These are phyloP conservation scores for Microsporum canis DNA, from an alignment of 2,329 filamentous ascomycete genomes.

Conservation along the genomic window DNA sequence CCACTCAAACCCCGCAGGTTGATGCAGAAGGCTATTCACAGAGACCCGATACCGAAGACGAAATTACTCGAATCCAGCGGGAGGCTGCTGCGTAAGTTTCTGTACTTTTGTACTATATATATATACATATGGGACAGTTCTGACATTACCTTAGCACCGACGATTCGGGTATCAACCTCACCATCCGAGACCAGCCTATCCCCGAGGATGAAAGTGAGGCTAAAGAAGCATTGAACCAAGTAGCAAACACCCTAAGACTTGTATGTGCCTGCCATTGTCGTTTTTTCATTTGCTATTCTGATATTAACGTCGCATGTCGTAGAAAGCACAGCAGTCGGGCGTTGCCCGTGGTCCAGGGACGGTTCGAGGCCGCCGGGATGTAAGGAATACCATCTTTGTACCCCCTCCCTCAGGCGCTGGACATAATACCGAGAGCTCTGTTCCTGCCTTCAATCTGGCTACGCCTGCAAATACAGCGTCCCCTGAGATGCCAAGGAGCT, in stretches of 20 bases:
- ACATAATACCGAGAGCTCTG: conserved; percentile 1
- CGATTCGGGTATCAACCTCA: conserved; percentile 36
- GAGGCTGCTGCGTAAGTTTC: conserved; percentile 29
- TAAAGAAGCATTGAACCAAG: conserved; percentile 38
- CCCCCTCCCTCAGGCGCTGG: conserved; percentile 33
- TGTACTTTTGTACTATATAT: not conserved
- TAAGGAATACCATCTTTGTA: conserved; percentile 80
- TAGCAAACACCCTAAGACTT: conserved; percentile 39
- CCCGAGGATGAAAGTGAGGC: conserved; percentile 40
- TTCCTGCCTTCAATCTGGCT: conserved; percentile 13
- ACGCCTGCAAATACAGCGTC: conserved; percentile 21
- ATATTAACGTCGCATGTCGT: conserved; percentile 14
- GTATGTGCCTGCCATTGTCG: conserved; percentile 20
- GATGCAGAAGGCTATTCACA: conserved; percentile 34
- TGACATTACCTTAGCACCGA: conserved; percentile 19
- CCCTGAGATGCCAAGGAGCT: conserved; percentile 26
- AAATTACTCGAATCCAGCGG: conserved; percentile 35
- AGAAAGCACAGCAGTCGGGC: conserved; percentile 37
- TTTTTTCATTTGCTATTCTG: not conserved
- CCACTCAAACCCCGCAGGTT: conserved; percentile 19
- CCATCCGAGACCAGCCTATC: conserved; percentile 40
- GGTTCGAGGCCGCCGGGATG: conserved; percentile 76
- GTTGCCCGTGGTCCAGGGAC: conserved; percentile 63
- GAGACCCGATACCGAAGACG: conserved; percentile 32
- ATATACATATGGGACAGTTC: not conserved